Conservation (phyloP, 2,329 filamentous ascomycete genomes). For the Penicillium oxalicum region DNA sequence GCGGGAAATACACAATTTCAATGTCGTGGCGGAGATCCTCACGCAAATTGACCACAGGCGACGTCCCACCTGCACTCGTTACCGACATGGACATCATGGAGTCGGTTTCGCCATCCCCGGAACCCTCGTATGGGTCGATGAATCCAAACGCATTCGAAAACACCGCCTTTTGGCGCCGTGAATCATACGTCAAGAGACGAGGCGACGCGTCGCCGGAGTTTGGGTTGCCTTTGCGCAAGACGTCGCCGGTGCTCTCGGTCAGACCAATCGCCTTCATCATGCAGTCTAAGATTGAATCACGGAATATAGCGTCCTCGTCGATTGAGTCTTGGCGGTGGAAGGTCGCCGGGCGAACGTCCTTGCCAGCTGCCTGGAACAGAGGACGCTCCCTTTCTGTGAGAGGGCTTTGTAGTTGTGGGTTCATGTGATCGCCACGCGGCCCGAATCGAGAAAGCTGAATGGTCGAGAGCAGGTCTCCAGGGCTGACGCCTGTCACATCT, state of each 20-base stretch:
- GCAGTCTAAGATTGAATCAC: conserved; percentile 85
- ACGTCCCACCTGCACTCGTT: conserved; percentile 55
- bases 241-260: conserved; percentile 57
- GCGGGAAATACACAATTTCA: conserved; percentile 95
- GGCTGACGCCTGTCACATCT: conserved; percentile 49
- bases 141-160: conserved; percentile 87
- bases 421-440: conserved; percentile 44
- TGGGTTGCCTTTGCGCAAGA: conserved; percentile 54
- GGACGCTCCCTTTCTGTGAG: conserved; percentile 40
- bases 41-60: conserved; percentile 59
- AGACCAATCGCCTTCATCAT: conserved; percentile 93
- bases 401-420: conserved; percentile 32
- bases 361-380: conserved; percentile 27
- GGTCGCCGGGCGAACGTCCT: conserved; percentile 24
- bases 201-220: conserved; percentile 80
- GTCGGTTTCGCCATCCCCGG: conserved; percentile 74
- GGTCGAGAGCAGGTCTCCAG: conserved; percentile 75
- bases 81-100: conserved; percentile 67
- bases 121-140: conserved; percentile 73
- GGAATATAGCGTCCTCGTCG: conserved; percentile 83
- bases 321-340: conserved; percentile 71
- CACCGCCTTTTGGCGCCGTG: conserved; percentile 68
- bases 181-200: conserved; percentile 75
- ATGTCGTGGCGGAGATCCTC: conserved; percentile 86
- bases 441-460: conserved; percentile 62